phyloP scores from a whole-genome alignment of 495 filamentous ascomycete genomes.

The Venustampulla echinocandica region DNA sequence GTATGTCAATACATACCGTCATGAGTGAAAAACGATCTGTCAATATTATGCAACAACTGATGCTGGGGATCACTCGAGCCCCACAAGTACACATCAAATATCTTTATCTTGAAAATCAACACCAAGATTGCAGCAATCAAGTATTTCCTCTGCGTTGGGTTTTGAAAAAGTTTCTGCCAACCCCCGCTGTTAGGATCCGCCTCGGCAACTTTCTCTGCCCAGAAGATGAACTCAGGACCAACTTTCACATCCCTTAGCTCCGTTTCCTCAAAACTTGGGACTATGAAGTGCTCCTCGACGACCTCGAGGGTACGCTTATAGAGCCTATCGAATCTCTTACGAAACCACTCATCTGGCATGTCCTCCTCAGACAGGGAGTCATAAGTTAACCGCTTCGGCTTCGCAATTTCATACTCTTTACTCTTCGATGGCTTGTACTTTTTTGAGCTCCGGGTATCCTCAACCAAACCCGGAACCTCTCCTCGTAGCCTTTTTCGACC shows the following conservation, averaged over 20 bases:
- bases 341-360: constrained; percentile 12
- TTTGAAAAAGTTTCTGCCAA: constrained; percentile 33
- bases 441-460: not conserved
- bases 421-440: not conserved
- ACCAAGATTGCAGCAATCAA: constrained; percentile 34
- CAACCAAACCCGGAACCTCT: not conserved
- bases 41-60: constrained; percentile 28
- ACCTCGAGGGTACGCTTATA: constrained; percentile 4
- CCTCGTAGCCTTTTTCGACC: not conserved
- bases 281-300: constrained; percentile 4
- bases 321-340: constrained; percentile 5
- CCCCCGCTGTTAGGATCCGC: constrained; percentile 21
- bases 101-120: constrained; percentile 32
- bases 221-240: constrained; percentile 13
- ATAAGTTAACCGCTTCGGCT: constrained; percentile 13
- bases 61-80: constrained; percentile 26
- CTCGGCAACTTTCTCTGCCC: constrained; percentile 14
- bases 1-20: constrained; percentile 30
- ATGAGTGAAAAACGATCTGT: constrained; percentile 22
- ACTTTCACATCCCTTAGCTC: constrained; percentile 11
- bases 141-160: constrained; percentile 27
- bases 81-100: constrained; percentile 38
- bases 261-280: constrained; percentile 12
- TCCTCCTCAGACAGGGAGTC: constrained; percentile 8
- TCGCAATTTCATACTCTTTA: not conserved